Base-by-base conservation (phyloP, 305 asterid species). In the Fraxinus sp. region DNA sequence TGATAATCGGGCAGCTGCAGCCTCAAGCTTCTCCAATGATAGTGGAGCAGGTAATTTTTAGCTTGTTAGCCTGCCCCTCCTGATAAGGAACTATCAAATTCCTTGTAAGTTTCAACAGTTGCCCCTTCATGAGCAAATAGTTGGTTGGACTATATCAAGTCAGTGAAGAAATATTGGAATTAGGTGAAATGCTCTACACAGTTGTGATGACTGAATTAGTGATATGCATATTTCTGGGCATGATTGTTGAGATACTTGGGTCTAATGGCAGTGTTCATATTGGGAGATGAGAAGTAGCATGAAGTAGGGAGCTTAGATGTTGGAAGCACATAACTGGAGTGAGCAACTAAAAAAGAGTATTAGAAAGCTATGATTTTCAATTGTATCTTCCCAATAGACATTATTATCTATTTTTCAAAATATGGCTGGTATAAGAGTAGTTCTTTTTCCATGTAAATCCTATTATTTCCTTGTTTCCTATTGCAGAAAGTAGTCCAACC, bases 1-100 rank as follows among this genome's bases (percentile, higher is more conserved):
- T 74, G 98, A 94, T 87, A 93, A 93, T 83, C 90, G 94, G 41
- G 97, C 98, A 80, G 96, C 98, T 66, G 94, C 97, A 68, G 96
- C 98, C 26, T 89, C 97, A 49, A 88, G 93, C 86, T 89, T 79
- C 46, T 87, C 98, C 26, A 89, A 88, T 84, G 94, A 91, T 73
- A 88, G 88, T 70, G 91, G 90, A 83, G 87, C 94, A 91, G 98
- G 99, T 95, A 71, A 87, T 59, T 35, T 32, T 78, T 44, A 64
- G 78, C 13, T 14, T n/a, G 35, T n/a, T 59, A 37, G 14, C 62
- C 16, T 41, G 14, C 14, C 52, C 52, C 52, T 49, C 62, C 62
- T 16, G 7, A 49, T 16, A 49, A 49, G 62, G 62, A 49, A 49
- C 20, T 49, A 13, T 14, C 52, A 41, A 41, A 41, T 10, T 41